Conservation (phyloP, 2,329 filamentous ascomycete genomes). For the Beauveria brongniartii region DNA sequence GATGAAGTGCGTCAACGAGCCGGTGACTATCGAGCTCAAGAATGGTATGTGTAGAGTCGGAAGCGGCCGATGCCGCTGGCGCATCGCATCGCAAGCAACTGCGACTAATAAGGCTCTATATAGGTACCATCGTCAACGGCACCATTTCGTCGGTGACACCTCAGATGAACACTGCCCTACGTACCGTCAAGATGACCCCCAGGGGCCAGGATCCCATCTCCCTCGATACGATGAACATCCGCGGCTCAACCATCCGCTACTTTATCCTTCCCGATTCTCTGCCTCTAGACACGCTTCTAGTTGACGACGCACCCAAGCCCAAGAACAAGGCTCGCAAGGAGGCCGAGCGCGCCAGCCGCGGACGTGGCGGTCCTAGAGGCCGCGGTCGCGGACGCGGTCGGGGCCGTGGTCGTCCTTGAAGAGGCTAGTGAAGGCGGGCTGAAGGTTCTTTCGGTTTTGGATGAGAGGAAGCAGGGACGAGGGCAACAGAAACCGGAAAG, state of each 20-base stretch:
- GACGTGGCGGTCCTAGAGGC: constrained; percentile 46
- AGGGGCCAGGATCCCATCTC: constrained; percentile 80
- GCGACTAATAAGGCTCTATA: background rate
- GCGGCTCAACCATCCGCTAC: constrained; percentile 92
- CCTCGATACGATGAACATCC: constrained; percentile 93
- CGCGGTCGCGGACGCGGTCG: constrained; percentile 38
- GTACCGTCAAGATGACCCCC: constrained; percentile 92
- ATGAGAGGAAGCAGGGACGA: background rate
- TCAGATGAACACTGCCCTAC: constrained; percentile 96
- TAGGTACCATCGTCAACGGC: constrained; percentile 91
- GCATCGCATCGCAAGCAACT: background rate
- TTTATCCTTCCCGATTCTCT: constrained; percentile 94
- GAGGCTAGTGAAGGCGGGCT: background rate
- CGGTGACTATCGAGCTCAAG: constrained; percentile 96
- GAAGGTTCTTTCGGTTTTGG: background rate
- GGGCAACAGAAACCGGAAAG: background rate
- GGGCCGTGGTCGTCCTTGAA: constrained; percentile 27
- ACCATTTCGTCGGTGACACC: constrained; percentile 95
- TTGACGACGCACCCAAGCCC: constrained; percentile 94
- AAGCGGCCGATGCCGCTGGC: background rate
- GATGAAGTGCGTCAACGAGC: constrained; percentile 99
- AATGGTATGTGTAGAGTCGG: constrained; percentile 60
- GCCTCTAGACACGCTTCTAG: constrained; percentile 87
- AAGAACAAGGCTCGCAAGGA: constrained; percentile 99
- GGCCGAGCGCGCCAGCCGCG: constrained; percentile 49